These are phyloP conservation scores for Alternaria postmessia DNA, from an alignment of 2,329 filamentous ascomycete genomes.

Conservation along the genomic window DNA sequence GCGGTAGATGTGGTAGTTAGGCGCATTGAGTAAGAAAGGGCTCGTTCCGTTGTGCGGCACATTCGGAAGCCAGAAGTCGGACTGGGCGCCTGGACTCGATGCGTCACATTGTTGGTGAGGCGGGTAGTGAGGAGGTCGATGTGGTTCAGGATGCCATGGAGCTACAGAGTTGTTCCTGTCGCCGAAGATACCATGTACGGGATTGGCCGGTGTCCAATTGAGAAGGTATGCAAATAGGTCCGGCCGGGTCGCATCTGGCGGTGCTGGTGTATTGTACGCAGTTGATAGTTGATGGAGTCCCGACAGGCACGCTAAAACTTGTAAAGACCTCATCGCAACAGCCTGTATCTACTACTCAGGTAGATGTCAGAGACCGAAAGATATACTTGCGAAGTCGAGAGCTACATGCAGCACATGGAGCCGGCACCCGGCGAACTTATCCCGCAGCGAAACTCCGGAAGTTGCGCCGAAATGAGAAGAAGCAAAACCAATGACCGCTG, in stretches of 20 bases:
- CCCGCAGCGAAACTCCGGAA: neutral
- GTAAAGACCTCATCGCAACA: neutral
- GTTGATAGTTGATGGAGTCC: neutral
- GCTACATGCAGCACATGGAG: neutral
- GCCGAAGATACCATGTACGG: neutral
- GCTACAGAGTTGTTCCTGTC: neutral
- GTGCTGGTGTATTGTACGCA: neutral
- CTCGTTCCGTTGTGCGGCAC: neutral
- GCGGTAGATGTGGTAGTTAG: neutral
- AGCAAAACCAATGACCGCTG: too few relatives aligned
- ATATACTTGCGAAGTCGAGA: neutral
- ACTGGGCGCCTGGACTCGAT: neutral
- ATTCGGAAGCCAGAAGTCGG: neutral
- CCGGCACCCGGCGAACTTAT: neutral
- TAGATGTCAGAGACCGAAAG: neutral
- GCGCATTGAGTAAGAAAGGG: neutral
- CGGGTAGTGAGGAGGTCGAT: neutral
- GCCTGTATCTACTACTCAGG: neutral
- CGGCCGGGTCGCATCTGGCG: too few relatives aligned
- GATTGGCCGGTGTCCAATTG: neutral
- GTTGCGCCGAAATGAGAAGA: neutral
- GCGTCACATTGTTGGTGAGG: neutral
- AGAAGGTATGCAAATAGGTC: neutral
- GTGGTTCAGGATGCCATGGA: neutral
- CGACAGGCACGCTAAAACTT: neutral